Percentiles rank a stretch among this genome's conserved stretches.
phyloP scores from a whole-genome alignment of 768 basidiomycete genomes.

The Boletus speciosus region DNA sequence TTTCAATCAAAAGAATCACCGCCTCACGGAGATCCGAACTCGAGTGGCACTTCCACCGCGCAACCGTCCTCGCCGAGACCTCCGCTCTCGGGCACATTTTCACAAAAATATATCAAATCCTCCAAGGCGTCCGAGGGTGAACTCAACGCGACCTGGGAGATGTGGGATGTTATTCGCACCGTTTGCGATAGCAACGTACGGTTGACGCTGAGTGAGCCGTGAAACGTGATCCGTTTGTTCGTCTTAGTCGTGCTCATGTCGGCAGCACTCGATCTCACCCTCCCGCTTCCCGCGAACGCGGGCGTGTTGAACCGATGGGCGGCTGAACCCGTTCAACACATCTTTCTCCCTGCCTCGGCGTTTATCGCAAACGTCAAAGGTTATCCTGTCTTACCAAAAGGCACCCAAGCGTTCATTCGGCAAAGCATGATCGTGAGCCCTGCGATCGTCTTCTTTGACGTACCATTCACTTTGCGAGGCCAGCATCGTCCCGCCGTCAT shows the following conservation, averaged over 20 bases:
- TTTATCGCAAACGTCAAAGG: slow-evolving; percentile 97
- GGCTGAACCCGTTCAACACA: slow-evolving; percentile 86
- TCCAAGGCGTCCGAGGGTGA: slow-evolving; percentile 48
- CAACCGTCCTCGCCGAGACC: slow-evolving; percentile 20
- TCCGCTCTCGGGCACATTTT: slow-evolving; percentile 16
- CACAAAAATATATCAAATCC: slow-evolving; percentile 26
- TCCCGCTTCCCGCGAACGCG: slow-evolving; percentile 75
- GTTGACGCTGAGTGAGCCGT: slow-evolving; percentile 73
- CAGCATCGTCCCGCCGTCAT: slow-evolving; percentile 87
- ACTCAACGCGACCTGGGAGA: slow-evolving; percentile 87
- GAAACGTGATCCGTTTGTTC: slow-evolving; percentile 8
- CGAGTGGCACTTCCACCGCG: slow-evolving; percentile 23
- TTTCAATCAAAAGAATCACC: slow-evolving; percentile 41
- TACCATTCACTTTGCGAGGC: slow-evolving; percentile 17
- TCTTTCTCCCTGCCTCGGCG: slow-evolving; percentile 84
- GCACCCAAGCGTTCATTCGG: slow-evolving; percentile 86
- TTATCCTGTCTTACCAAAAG: slow-evolving; percentile 94
- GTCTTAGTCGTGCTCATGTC: slow-evolving; percentile 10
- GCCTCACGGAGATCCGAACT: slow-evolving; percentile 26
- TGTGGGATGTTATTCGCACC: slow-evolving; percentile 94
- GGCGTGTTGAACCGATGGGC: slow-evolving; percentile 84
- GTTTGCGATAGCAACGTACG: slow-evolving; percentile 82
- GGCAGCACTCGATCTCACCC: slow-evolving; percentile 87
- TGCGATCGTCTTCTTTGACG: slow-evolving; percentile 11
- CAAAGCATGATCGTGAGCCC: slow-evolving; percentile 78